Evolutionary conservation across 305 asterid genomes (phyloP).

Genomic region (Striga hermonthica): DNA sequence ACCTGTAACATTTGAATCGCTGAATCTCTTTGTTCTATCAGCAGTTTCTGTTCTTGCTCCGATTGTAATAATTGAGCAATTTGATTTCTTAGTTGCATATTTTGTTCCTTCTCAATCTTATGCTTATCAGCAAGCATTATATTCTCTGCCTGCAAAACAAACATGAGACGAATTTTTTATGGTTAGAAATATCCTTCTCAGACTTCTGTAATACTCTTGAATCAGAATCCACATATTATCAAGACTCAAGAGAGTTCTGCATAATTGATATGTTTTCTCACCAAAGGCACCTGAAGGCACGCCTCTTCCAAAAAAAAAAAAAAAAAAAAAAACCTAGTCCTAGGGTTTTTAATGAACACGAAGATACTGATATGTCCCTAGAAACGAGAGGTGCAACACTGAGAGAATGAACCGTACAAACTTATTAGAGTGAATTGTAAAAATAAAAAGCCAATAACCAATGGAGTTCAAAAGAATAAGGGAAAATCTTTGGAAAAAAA

Average conservation of each 20-base stretch:
- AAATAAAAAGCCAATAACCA: constrained; percentile 13
- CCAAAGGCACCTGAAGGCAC: neutral
- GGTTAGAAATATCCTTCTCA: constrained; percentile 27
- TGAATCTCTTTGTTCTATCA: constrained; percentile 73
- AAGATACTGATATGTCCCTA: neutral
- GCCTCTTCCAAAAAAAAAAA: neutral
- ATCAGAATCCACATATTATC: constrained; percentile 8
- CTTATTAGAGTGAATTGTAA: neutral
- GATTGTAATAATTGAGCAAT: constrained; percentile 67
- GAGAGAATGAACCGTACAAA: constrained; percentile 12
- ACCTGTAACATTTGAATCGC: constrained; percentile 88
- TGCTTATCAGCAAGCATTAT: constrained; percentile 67
- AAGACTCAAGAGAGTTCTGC: constrained; percentile 22
- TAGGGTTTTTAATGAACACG: neutral
- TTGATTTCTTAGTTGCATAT: constrained; percentile 70
- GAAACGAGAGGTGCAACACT: neutral
- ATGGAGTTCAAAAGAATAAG: neutral
- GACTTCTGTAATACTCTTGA: constrained; percentile 22
- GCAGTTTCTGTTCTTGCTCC: constrained; percentile 80
- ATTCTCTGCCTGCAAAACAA: constrained; percentile 70
- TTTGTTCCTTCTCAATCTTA: constrained; percentile 88
- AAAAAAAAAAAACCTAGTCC: neutral
- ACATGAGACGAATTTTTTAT: constrained; percentile 30
- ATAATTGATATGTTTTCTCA: constrained; percentile 9
- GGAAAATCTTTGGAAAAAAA: neutral